Percentiles rank a stretch among this genome's conserved stretches.
Evolutionary conservation across 1,284 basidiomycete genomes (phyloP).

Genomic region (Heliocybe sulcata): DNA sequence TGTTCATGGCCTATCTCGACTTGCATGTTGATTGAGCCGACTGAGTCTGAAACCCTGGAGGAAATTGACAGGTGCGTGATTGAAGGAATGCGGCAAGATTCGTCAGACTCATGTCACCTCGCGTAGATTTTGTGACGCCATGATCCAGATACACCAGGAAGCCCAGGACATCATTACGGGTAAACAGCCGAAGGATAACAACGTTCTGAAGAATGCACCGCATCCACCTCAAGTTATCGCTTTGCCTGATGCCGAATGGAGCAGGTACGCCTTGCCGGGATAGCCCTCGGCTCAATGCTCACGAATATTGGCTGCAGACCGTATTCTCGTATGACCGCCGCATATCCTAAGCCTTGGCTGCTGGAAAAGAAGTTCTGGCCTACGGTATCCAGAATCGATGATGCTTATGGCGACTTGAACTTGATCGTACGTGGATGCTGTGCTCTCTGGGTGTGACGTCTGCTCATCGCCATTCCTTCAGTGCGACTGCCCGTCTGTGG

Average conservation of each 20-base stretch:
- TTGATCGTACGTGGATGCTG: slow-evolving; percentile 54
- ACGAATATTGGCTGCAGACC: slow-evolving; percentile 39
- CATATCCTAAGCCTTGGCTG: slow-evolving; percentile 76
- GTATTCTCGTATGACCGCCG: slow-evolving; percentile 82
- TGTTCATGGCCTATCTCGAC: slow-evolving; percentile 94
- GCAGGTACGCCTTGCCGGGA: slow-evolving; percentile 41
- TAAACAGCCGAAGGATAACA: slow-evolving; percentile 82
- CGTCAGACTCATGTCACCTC: neutral
- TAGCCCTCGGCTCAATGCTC: neutral
- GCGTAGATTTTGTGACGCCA: slow-evolving; percentile 86
- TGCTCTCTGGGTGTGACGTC: neutral
- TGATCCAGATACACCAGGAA: slow-evolving; percentile 93
- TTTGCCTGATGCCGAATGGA: slow-evolving; percentile 73
- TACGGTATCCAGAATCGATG: slow-evolving; percentile 82
- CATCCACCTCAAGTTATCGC: slow-evolving; percentile 80
- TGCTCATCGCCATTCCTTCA: slow-evolving; percentile 18
- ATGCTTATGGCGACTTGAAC: slow-evolving; percentile 83
- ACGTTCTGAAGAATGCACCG: slow-evolving; percentile 90
- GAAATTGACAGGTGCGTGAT: slow-evolving; percentile 72
- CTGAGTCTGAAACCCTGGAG: slow-evolving; percentile 87
- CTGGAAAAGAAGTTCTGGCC: slow-evolving; percentile 93
- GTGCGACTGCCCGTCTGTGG: slow-evolving; percentile 89
- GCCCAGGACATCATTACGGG: slow-evolving; percentile 84
- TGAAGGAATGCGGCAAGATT: neutral
- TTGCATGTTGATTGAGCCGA: slow-evolving; percentile 93